A percentile compares a stretch with the other conserved stretches of the same genome.
Evolutionary conservation across 2,329 filamentous ascomycete genomes (phyloP).

Genomic region (Ceratocystis ficicola): DNA sequence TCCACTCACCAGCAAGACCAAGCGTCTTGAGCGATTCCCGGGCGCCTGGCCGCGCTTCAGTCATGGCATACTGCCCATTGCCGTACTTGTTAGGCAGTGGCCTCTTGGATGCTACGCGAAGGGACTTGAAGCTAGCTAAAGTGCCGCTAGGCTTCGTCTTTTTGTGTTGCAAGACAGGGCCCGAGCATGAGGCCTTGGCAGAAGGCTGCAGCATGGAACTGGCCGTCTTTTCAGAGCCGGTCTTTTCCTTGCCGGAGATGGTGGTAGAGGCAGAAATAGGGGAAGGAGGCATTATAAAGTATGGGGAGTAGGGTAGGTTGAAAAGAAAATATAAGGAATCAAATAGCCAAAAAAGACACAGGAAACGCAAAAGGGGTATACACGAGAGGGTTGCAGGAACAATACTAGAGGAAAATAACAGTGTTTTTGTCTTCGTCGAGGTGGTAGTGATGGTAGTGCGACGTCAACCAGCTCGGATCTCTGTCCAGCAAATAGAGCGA

Average conservation of each 20-base stretch:
- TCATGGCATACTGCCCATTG: slow-evolving; percentile 45
- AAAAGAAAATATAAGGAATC: not conserved
- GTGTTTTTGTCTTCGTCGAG: not conserved
- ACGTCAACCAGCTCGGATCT: no score
- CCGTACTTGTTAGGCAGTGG: slow-evolving; percentile 52
- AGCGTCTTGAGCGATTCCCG: slow-evolving; percentile 47
- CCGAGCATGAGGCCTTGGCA: not conserved
- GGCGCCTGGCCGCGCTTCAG: slow-evolving; percentile 40
- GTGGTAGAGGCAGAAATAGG: not conserved
- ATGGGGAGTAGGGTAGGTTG: not conserved
- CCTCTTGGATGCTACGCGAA: slow-evolving; percentile 40
- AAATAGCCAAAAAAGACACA: not conserved
- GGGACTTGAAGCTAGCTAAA: slow-evolving; percentile 26
- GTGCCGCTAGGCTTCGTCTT: slow-evolving; percentile 4
- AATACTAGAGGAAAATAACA: not conserved
- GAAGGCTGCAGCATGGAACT: not conserved
- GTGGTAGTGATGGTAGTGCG: no score
- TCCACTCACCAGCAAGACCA: slow-evolving; percentile 33
- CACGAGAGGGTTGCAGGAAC: not conserved
- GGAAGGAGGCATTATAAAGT: not conserved
- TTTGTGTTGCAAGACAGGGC: slow-evolving; percentile 12
- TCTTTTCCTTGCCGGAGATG: not conserved
- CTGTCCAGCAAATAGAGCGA: no score
- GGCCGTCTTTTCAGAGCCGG: not conserved
- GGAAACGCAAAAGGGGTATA: not conserved